Conservation (phyloP, 352 stramenopile species). For the Globisporangium spiculum region DNA sequence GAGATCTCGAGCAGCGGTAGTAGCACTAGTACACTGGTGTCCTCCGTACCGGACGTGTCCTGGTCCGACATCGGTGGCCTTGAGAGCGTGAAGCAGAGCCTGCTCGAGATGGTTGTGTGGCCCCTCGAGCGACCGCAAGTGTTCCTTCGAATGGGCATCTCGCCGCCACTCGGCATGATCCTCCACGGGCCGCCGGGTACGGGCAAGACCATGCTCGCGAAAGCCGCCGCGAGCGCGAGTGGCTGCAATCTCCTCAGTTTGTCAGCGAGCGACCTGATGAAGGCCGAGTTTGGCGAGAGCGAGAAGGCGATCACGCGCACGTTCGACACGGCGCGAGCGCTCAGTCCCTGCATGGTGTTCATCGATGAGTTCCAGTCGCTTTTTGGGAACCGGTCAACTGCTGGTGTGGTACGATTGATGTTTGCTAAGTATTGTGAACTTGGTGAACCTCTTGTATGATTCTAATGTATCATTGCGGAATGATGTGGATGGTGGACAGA, state of each 20-base stretch:
- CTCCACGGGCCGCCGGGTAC: slow-evolving; percentile 78
- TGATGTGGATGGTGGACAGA: slow-evolving; percentile 25
- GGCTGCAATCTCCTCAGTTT: slow-evolving; percentile 86
- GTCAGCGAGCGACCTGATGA: slow-evolving; percentile 75
- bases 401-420: slow-evolving; percentile 36
- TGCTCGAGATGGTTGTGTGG: slow-evolving; percentile 87
- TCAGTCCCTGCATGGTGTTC: slow-evolving; percentile 86
- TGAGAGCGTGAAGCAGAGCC: slow-evolving; percentile 62
- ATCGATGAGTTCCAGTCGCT: slow-evolving; percentile 88
- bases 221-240: slow-evolving; percentile 70
- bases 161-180: slow-evolving; percentile 71
- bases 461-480: not conserved
- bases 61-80: slow-evolving; percentile 80
- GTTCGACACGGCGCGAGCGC: slow-evolving; percentile 65
- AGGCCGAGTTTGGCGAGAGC: slow-evolving; percentile 79
- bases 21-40: slow-evolving; percentile 31
- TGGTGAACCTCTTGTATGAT: too few species aligned
- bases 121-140: slow-evolving; percentile 76
- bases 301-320: slow-evolving; percentile 73
- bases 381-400: slow-evolving; percentile 74
- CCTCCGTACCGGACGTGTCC: slow-evolving; percentile 54
- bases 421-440: not conserved
- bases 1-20: slow-evolving; percentile 32
- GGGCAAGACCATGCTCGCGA: slow-evolving; percentile 86
- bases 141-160: slow-evolving; percentile 79